Evolutionary conservation across 2,329 filamentous ascomycete genomes (phyloP).

Genomic region (Nothopassalora personata): DNA sequence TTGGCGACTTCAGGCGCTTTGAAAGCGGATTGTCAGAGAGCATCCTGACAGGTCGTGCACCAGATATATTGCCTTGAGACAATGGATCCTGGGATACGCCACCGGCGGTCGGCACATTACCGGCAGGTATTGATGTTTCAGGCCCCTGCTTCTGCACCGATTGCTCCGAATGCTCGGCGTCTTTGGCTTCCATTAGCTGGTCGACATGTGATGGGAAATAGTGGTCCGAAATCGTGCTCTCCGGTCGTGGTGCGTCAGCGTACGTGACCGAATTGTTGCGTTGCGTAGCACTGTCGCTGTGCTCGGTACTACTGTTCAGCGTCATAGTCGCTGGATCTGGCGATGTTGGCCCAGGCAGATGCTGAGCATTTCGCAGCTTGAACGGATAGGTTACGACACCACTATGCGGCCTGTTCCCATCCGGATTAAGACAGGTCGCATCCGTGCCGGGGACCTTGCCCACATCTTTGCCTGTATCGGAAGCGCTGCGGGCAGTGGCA

Average conservation of each 20-base stretch:
- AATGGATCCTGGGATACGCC: neutral
- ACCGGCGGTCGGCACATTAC: slow-evolving; percentile 9
- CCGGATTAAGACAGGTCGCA: slow-evolving; percentile 44
- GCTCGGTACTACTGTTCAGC: slow-evolving; percentile 18
- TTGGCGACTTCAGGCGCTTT: slow-evolving; percentile 10
- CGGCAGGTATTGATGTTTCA: slow-evolving; percentile 11
- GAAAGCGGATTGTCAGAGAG: slow-evolving; percentile 8
- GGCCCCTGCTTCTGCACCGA: slow-evolving; percentile 4
- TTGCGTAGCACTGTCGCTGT: slow-evolving; percentile 1
- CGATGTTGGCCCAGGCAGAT: slow-evolving; percentile 1
- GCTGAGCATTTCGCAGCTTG: slow-evolving; percentile 49
- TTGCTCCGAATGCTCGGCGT: slow-evolving; percentile 11
- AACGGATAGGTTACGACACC: slow-evolving; percentile 70
- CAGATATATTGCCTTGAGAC: neutral
- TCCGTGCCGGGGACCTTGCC: slow-evolving; percentile 32
- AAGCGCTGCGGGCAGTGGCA: slow-evolving; percentile 10
- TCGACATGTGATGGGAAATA: slow-evolving; percentile 1
- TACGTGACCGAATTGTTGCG: neutral
- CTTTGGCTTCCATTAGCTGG: slow-evolving; percentile 1
- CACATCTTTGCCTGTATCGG: slow-evolving; percentile 17
- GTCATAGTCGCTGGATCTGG: slow-evolving; percentile 26
- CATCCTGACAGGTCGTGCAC: slow-evolving; percentile 17
- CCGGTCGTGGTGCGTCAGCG: neutral
- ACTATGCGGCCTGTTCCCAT: slow-evolving; percentile 60
- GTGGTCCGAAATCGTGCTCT: slow-evolving; percentile 1